These are phyloP conservation scores for Sarocladium oryzae DNA, from an alignment of 2,329 filamentous ascomycete genomes.

Conservation along the genomic window DNA sequence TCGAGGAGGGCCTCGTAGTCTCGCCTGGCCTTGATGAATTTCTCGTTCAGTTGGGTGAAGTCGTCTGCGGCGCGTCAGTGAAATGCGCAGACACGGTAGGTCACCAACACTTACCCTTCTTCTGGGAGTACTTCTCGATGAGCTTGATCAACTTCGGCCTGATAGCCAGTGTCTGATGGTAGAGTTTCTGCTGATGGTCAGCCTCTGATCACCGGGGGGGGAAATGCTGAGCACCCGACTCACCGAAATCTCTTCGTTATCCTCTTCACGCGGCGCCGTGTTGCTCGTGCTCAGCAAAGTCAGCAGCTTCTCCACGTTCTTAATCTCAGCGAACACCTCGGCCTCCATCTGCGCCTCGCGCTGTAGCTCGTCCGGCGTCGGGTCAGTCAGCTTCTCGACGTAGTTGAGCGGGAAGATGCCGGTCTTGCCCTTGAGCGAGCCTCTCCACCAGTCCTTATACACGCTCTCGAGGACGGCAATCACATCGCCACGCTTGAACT, in stretches of 20 bases:
- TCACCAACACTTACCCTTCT: slow-evolving; percentile 77
- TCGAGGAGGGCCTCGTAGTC: slow-evolving; percentile 97
- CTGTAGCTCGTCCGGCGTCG: slow-evolving; percentile 88
- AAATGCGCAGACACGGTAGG: neutral
- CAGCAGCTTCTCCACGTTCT: slow-evolving; percentile 64
- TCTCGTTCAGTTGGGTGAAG: slow-evolving; percentile 96
- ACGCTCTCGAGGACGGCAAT: slow-evolving; percentile 97
- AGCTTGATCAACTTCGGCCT: slow-evolving; percentile 94
- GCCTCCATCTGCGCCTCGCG: slow-evolving; percentile 93
- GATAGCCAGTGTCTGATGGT: slow-evolving; percentile 91
- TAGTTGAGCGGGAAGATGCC: slow-evolving; percentile 99
- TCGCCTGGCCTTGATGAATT: slow-evolving; percentile 96
- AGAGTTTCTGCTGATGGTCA: slow-evolving; percentile 54
- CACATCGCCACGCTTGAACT: slow-evolving; percentile 94
- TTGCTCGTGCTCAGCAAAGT: slow-evolving; percentile 86
- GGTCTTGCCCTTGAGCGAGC: slow-evolving; percentile 85
- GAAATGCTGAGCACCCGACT: slow-evolving; percentile 17
- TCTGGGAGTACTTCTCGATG: slow-evolving; percentile 98
- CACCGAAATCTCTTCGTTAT: slow-evolving; percentile 94
- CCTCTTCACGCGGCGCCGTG: slow-evolving; percentile 72
- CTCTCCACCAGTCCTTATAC: slow-evolving; percentile 99
- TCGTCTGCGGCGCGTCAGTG: slow-evolving; percentile 57
- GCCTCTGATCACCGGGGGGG: slow-evolving; percentile 10
- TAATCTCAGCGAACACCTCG: slow-evolving; percentile 59
- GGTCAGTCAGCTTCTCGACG: slow-evolving; percentile 93